Base-by-base conservation (phyloP, 2,329 filamentous ascomycete genomes). In the Cladosporium sp. region DNA sequence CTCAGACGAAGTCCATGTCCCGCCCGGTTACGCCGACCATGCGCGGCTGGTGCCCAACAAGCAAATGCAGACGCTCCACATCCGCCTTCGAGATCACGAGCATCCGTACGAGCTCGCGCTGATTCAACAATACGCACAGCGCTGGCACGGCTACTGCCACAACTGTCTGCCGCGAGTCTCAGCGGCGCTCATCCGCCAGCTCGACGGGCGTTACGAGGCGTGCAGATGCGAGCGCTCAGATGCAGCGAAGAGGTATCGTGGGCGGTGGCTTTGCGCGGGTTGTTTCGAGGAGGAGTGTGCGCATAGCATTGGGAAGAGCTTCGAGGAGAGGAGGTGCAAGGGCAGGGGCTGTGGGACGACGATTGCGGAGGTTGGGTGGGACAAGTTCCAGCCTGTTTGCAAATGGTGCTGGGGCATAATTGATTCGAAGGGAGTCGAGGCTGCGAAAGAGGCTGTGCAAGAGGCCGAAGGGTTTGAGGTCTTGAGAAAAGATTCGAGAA, bases 111-210 rank as follows among this genome's bases (percentile, higher is more conserved):
- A 29, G 28, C 52, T 55, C 18, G 58, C 35, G 3, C 3, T 49
- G 26, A 23, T 46, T 28, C 58, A 55, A 18, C 14, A 31, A 11
- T 55, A 55, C 28, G 52, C 52, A 23, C 52, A 53, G 31, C 59
- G 59, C 44, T 62, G 59, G 59, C 59, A 62, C 8, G 46, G 59
- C 5, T 62, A 62, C 59, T 62, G 59, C 46, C 29, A 35, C 46
- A 14, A 7, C 29, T 62, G 59, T 28, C 59, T 62, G 18, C 44
- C 59, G 5, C 44, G 59, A 29, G 59, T 62, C 21, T 62, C 59
- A 16, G 46, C 59, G 6, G 21, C 44, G 5, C 46, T 62, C n/a
- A 40, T 62, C 1, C 46, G n/a, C 11, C 59, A 62, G 31, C 46
- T 62, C n/a, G 59, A 62, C 23, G 59, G 59, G n/a, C 44, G 46